phyloP scores from a whole-genome alignment of 805 yeast genomes.

The Metschnikowia chrysomelidarum region DNA sequence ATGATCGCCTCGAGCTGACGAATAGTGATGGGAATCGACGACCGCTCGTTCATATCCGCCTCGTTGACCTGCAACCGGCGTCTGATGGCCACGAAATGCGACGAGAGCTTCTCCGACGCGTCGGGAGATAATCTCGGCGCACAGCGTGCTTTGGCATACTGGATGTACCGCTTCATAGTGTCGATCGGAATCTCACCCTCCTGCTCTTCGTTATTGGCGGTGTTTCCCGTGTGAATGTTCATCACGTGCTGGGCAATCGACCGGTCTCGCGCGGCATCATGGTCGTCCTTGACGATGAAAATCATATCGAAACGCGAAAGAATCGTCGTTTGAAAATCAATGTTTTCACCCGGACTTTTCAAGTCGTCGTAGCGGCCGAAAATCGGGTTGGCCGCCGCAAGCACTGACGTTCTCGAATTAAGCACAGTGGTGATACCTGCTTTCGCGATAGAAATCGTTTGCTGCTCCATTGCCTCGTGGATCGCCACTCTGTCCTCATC shows the following conservation, averaged over 20 bases:
- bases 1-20: conserved; percentile 97
- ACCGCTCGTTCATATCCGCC: conserved; percentile 77
- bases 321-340: conserved; percentile 96
- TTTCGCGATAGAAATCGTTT: conserved; percentile 96
- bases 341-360: conserved; percentile 96
- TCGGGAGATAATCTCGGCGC: conserved; percentile 90
- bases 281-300: conserved; percentile 94
- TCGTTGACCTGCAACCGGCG: conserved; percentile 80
- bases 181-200: conserved; percentile 88
- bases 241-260: conserved; percentile 93
- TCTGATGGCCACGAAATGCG: conserved; percentile 90
- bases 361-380: conserved; percentile 96
- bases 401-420: conserved; percentile 92
- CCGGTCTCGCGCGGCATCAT: conserved; percentile 78
- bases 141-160: conserved; percentile 84
- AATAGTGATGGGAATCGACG: conserved; percentile 94
- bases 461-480: conserved; percentile 99
- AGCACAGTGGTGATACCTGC: conserved; percentile 98
- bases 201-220: conserved; percentile 41
- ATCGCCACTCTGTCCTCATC: conserved; percentile 98
- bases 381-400: conserved; percentile 97
- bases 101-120: conserved; percentile 85
- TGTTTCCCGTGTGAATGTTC: conserved; percentile 86
- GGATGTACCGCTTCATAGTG: conserved; percentile 87
- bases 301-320: conserved; percentile 98